Evolutionary conservation across 495 filamentous ascomycete species (phyloP), one percentile per base, ranked within the genome.

Genomic region (Trichoderma virens): DNA sequence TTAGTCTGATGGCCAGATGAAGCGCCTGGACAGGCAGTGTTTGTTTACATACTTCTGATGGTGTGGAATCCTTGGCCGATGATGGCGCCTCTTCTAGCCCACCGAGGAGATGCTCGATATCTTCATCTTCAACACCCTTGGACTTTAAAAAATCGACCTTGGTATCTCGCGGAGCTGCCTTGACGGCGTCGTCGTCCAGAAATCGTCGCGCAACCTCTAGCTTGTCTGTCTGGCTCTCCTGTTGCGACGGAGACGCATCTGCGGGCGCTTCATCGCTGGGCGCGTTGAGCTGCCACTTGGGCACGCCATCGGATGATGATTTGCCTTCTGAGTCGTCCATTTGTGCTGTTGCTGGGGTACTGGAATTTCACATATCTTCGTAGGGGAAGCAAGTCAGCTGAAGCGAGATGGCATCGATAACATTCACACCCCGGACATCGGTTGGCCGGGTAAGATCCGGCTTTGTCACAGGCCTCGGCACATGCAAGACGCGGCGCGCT

Each of bases 71-170:
- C 62, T 67, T 45, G 62, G 31, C 71, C 62, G 77, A 68, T 72
- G 69, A 65, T 60, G 67, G 47, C 43, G 71, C 69, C n/a, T 68
- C 63, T 25, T 67, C 38, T 8, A 60, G 76, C 69, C 74, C 78
- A 23, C 82, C 82, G 25, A 94, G 71, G 13, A 96, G 78, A 32
- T 78, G 76, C 64, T 90, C 75, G 60, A 93, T 90, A 66, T 95
- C 90, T 38, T 82, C 76, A 4, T 79, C 72, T 3, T 75, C 81
- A 7, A 97, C 74, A 0, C 91, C 92, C 72, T 98, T 97, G 38
- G 83, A 85, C 68, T 88, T 83, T 8, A 98, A 77, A 65, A 97
- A 97, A 2, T 83, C 80, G 31, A 86, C 78, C 76, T 96, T 94
- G 73, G 85, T 85, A 61, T 90, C 88, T 54, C 80, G 79, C 1